Percentiles rank a stretch among this genome's conserved stretches.
phyloP scores from a whole-genome alignment of 306 rosid species.

The Cicer arietinum region DNA sequence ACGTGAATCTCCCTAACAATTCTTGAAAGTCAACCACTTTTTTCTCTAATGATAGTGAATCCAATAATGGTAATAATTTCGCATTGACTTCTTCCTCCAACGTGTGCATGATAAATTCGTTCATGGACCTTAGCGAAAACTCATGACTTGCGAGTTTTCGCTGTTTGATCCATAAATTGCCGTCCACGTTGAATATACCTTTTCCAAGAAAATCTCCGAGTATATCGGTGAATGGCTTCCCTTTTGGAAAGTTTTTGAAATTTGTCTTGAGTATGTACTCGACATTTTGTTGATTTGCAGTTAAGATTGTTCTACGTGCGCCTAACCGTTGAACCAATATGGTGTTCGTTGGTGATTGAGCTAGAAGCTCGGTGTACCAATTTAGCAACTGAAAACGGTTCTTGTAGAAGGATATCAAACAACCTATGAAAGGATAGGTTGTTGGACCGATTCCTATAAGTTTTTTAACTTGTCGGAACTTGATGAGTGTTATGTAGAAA shows the following conservation, averaged over 20 bases:
- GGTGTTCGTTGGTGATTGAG: conserved; percentile 65
- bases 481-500: conserved; percentile 39
- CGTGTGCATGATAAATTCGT: conserved; percentile 50
- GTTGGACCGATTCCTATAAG: conserved; percentile 53
- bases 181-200: conserved; percentile 89
- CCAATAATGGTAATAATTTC: conserved; percentile 61
- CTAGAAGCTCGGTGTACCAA: conserved; percentile 79
- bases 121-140: conserved; percentile 62
- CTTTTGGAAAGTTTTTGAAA: conserved; percentile 88
- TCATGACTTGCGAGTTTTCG: conserved; percentile 78
- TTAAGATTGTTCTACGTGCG: conserved; percentile 67
- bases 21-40: conserved; percentile 69
- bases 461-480: conserved; percentile 44
- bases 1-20: conserved; percentile 61
- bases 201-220: conserved; percentile 82
- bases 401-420: conserved; percentile 70
- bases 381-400: conserved; percentile 65
- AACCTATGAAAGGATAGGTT: conserved; percentile 72
- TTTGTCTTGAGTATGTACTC: conserved; percentile 86
- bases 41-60: conserved; percentile 41
- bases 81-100: conserved; percentile 60
- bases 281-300: conserved; percentile 72
- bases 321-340: conserved; percentile 70
- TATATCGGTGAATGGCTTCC: conserved; percentile 79
- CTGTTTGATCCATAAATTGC: conserved; percentile 69